phyloP scores from a whole-genome alignment of 2,329 filamentous ascomycete genomes.

The Diaporthe australafricana region DNA sequence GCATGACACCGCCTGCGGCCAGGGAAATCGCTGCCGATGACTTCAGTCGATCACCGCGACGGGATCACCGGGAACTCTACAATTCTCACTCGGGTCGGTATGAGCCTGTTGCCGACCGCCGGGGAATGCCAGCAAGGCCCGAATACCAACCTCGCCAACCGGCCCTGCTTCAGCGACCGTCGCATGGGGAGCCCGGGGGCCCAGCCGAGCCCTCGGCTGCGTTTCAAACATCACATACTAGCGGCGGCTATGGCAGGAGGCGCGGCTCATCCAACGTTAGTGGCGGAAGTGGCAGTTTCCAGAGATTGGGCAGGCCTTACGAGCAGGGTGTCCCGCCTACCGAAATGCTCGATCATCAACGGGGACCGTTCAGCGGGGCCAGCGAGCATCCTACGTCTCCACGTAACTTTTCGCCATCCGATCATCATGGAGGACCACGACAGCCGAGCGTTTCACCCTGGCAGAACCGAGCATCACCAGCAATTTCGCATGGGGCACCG shows the following conservation, averaged over 20 bases:
- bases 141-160: slow-evolving; percentile 78
- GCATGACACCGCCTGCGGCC: slow-evolving; percentile 64
- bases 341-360: slow-evolving; percentile 57
- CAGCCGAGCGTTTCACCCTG: slow-evolving; percentile 48
- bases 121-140: slow-evolving; percentile 72
- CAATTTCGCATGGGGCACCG: slow-evolving; percentile 53
- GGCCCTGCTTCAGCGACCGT: slow-evolving; percentile 80
- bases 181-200: slow-evolving; percentile 68
- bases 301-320: slow-evolving; percentile 60
- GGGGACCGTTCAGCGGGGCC: slow-evolving; percentile 62
- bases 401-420: slow-evolving; percentile 54
- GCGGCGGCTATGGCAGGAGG: slow-evolving; percentile 77
- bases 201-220: slow-evolving; percentile 87
- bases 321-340: slow-evolving; percentile 56
- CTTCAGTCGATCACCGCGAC: slow-evolving; percentile 86
- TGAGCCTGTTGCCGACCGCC: slow-evolving; percentile 86
- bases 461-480: slow-evolving; percentile 59
- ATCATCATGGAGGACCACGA: slow-evolving; percentile 46
- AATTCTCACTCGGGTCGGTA: slow-evolving; percentile 97
- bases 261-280: slow-evolving; percentile 93
- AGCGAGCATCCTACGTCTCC: slow-evolving; percentile 64
- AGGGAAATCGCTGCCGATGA: slow-evolving; percentile 95
- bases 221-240: slow-evolving; percentile 82
- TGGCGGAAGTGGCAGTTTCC: slow-evolving; percentile 80
- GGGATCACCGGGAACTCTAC: slow-evolving; percentile 86